A percentile compares a stretch with the other conserved stretches of the same genome.
Conservation (phyloP, 148 eudicot species). For the Arctostaphylos glauca region DNA sequence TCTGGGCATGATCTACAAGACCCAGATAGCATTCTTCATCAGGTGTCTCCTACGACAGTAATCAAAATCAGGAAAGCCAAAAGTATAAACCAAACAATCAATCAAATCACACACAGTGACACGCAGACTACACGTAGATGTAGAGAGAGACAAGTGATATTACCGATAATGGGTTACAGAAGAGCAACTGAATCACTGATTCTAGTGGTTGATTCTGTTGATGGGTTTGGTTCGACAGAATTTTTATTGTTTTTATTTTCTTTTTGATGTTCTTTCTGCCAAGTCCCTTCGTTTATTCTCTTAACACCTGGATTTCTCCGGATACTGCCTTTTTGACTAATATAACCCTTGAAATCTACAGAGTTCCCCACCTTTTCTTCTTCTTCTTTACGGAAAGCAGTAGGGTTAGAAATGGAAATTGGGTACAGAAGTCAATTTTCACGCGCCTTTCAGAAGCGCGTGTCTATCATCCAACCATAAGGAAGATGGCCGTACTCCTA, state of each 20-base stretch:
- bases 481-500: background rate
- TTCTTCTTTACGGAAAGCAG: background rate
- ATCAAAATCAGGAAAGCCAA: background rate
- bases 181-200: background rate
- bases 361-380: background rate
- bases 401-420: constrained; percentile 7
- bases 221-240: constrained; percentile 19
- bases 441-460: background rate
- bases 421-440: background rate
- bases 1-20: constrained; percentile 64
- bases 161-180: constrained; percentile 3
- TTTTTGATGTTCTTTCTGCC: background rate
- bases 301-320: background rate
- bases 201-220: constrained; percentile 9
- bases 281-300: background rate
- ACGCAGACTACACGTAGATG: background rate
- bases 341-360: background rate
- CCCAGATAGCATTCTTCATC: constrained; percentile 35
- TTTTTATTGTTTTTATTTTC: constrained; percentile 9
- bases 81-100: background rate
- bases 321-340: background rate
- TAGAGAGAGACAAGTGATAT: background rate
- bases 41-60: constrained; percentile 10
- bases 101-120: background rate
- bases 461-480: background rate